Conservation (phyloP, 2,329 filamentous ascomycete species). For the Capronia americana region DNA sequence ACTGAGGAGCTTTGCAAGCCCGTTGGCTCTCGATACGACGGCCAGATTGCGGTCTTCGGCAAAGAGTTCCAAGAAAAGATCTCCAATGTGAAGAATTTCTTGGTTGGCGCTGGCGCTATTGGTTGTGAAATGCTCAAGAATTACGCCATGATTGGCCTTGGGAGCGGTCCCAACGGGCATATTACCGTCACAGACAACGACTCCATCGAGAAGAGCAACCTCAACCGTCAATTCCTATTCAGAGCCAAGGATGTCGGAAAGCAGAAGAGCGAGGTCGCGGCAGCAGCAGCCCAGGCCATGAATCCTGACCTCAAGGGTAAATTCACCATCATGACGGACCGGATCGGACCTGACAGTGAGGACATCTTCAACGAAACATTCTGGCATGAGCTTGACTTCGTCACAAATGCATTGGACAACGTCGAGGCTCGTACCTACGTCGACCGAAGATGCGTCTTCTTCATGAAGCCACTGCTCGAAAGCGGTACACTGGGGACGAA, state of each 20-base stretch:
- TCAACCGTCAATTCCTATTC: conserved; percentile 97
- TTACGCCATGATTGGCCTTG: conserved; percentile 98
- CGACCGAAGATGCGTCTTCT: conserved; percentile 95
- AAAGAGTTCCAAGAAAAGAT: conserved; percentile 94
- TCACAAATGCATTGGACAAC: conserved; percentile 97
- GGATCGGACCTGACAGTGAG: conserved; percentile 90
- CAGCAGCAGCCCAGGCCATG: conserved; percentile 89
- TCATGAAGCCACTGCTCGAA: conserved; percentile 94
- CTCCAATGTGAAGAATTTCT: conserved; percentile 85
- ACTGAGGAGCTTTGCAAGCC: conserved; percentile 90
- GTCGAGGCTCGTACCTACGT: conserved; percentile 97
- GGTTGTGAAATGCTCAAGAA: conserved; percentile 99
- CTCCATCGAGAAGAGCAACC: conserved; percentile 97
- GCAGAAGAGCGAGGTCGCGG: conserved; percentile 95
- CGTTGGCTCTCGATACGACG: conserved; percentile 85
- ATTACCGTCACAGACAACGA: conserved; percentile 98
- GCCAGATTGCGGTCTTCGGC: conserved; percentile 95
- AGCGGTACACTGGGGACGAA: conserved; percentile 98
- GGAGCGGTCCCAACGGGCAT: conserved; percentile 83
- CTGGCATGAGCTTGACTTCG: conserved; percentile 84
- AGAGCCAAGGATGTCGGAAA: conserved; percentile 89
- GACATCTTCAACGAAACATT: conserved; percentile 93
- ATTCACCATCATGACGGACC: conserved; percentile 83
- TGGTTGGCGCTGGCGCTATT: conserved; percentile 95
- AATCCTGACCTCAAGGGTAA: conserved; percentile 90